These are phyloP conservation scores for Aciculoconidium aculeatum DNA, from an alignment of 805 yeast genomes.

Conservation along the genomic window DNA sequence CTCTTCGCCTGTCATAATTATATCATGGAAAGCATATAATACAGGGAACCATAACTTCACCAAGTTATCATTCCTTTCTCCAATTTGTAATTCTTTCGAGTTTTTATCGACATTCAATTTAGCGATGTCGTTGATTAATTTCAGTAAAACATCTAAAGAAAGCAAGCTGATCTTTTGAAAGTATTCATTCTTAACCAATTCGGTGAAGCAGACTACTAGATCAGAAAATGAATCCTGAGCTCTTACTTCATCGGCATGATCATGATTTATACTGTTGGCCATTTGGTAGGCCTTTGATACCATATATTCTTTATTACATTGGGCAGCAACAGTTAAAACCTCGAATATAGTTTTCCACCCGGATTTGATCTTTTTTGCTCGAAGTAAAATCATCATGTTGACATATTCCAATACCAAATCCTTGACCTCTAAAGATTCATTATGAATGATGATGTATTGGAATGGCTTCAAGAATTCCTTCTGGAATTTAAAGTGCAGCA, in stretches of 20 bases:
- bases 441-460: constrained; percentile 67
- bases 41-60: constrained; percentile 79
- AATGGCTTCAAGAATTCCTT: constrained; percentile 90
- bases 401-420: constrained; percentile 89
- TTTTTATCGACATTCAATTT: constrained; percentile 28
- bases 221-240: constrained; percentile 64
- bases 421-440: constrained; percentile 63
- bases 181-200: constrained; percentile 75
- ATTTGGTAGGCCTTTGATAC: constrained; percentile 61
- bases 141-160: constrained; percentile 68
- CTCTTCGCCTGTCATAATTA: constrained; percentile 90
- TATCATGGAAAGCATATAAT: constrained; percentile 77
- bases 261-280: constrained; percentile 55
- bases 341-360: constrained; percentile 93
- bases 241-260: constrained; percentile 57
- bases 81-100: constrained; percentile 10
- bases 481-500: constrained; percentile 93
- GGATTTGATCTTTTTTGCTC: constrained; percentile 69
- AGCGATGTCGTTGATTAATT: constrained; percentile 56
- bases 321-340: constrained; percentile 70
- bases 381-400: constrained; percentile 74
- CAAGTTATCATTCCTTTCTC: constrained; percentile 28
- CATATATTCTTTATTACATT: constrained; percentile 48
- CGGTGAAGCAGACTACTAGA: constrained; percentile 69
- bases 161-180: constrained; percentile 79